phyloP scores from a whole-genome alignment of 2,329 filamentous ascomycete genomes.

The Chaetomiaceae sp. region DNA sequence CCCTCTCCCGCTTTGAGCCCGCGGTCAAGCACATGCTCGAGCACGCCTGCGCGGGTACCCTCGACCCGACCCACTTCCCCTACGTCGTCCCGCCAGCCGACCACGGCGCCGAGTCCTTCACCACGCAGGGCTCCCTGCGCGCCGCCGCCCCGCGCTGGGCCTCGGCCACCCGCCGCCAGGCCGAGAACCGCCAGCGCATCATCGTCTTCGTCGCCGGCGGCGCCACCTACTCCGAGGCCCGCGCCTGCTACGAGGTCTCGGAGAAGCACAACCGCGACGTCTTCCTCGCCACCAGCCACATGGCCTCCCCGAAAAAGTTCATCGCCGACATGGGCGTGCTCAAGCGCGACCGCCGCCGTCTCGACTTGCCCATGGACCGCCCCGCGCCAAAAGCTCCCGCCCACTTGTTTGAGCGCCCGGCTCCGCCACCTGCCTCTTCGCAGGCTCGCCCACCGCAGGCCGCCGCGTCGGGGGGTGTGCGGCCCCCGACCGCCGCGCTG shows the following conservation, averaged over 20 bases:
- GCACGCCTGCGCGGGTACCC: constrained; percentile 58
- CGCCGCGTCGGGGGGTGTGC: too few species aligned
- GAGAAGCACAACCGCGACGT: constrained; percentile 70
- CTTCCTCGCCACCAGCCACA: constrained; percentile 86
- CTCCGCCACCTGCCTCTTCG: constrained; percentile 49
- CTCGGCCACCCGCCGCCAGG: constrained; percentile 65
- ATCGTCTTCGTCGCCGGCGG: constrained; percentile 95
- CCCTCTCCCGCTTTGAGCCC: constrained; percentile 82
- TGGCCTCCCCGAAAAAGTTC: constrained; percentile 82
- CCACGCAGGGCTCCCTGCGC: constrained; percentile 69
- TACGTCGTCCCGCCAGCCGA: constrained; percentile 68
- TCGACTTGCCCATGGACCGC: constrained; percentile 76
- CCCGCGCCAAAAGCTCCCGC: constrained; percentile 77
- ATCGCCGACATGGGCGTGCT: constrained; percentile 61
- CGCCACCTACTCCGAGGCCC: constrained; percentile 86
- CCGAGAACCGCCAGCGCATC: constrained; percentile 82
- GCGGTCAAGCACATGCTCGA: constrained; percentile 80
- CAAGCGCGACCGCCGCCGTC: constrained; percentile 64
- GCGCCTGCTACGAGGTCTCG: constrained; percentile 83
- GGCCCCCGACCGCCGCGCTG: constrained; percentile 49
- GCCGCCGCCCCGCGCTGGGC: constrained; percentile 96
- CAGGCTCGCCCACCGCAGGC: too few species aligned
- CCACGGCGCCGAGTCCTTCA: constrained; percentile 49
- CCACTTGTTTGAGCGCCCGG: constrained; percentile 74
- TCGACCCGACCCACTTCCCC: constrained; percentile 65